Conservation (phyloP, 2,329 filamentous ascomycete species). For the Aspergillus vadensis region DNA sequence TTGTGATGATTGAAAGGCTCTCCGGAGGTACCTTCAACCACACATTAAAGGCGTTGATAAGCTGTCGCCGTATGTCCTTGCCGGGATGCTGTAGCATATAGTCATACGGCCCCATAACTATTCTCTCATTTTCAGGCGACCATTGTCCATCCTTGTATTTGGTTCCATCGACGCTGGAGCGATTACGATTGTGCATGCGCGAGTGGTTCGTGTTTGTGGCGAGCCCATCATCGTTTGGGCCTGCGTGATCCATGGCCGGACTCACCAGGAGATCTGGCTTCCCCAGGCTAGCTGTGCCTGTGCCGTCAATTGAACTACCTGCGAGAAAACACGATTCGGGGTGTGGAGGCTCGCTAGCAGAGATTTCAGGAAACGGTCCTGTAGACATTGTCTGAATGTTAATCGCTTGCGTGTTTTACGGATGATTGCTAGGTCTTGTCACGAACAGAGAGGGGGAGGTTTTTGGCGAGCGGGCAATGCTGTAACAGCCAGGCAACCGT, state of each 20-base stretch:
- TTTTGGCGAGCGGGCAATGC: neutral
- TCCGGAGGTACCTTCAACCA: constrained; percentile 47
- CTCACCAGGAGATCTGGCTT: constrained; percentile 55
- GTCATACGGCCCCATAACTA: constrained; percentile 48
- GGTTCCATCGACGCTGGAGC: constrained; percentile 42
- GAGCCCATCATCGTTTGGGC: constrained; percentile 51
- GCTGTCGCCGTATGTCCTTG: constrained; percentile 48
- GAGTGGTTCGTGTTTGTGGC: constrained; percentile 27
- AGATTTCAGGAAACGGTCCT: constrained; percentile 8
- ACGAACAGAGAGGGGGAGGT: neutral
- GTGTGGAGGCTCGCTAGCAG: constrained; percentile 6
- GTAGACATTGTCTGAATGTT: constrained; percentile 5
- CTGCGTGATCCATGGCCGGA: constrained; percentile 54
- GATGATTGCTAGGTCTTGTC: neutral
- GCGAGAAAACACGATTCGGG: constrained; percentile 8
- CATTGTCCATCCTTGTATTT: constrained; percentile 42
- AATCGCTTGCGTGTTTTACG: neutral
- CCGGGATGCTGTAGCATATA: constrained; percentile 48
- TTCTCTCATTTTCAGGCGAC: constrained; percentile 44
- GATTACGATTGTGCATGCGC: constrained; percentile 36
- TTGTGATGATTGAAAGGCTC: constrained; percentile 46
- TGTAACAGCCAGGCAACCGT: neutral
- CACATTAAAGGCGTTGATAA: constrained; percentile 49
- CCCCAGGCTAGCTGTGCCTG: constrained; percentile 8
- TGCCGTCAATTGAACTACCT: neutral